These are phyloP conservation scores for Keqinozyma sinolaborantium DNA, from an alignment of 1,139 yeast species.

Conservation along the genomic window DNA sequence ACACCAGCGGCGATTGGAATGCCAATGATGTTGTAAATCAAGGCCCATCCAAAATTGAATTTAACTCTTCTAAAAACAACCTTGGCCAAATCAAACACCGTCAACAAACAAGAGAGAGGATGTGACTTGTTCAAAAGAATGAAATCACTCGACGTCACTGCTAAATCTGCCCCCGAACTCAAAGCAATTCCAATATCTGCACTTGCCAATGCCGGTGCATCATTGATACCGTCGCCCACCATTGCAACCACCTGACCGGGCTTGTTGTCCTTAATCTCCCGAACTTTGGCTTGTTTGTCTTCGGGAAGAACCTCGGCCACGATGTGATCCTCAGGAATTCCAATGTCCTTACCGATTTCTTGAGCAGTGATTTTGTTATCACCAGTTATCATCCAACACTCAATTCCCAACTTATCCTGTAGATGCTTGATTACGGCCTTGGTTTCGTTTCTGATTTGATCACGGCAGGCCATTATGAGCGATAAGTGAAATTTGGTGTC, in stretches of 20 bases:
- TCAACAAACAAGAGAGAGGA: constrained; percentile 48
- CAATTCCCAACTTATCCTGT: constrained; percentile 37
- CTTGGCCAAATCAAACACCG: constrained; percentile 42
- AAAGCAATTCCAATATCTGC: constrained; percentile 62
- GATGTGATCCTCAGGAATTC: constrained; percentile 51
- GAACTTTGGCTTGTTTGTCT: constrained; percentile 61
- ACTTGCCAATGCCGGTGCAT: constrained; percentile 58
- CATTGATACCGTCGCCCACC: constrained; percentile 66
- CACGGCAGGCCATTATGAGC: constrained; percentile 57
- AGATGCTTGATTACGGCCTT: constrained; percentile 46
- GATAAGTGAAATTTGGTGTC: constrained; percentile 34
- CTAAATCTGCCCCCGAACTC: constrained; percentile 58
- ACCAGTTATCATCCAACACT: constrained; percentile 73
- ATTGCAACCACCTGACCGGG: constrained; percentile 44
- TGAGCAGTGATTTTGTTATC: constrained; percentile 67
- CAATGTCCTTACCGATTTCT: constrained; percentile 64
- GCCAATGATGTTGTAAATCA: constrained; percentile 50
- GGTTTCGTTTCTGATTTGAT: constrained; percentile 63
- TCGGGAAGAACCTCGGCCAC: constrained; percentile 73
- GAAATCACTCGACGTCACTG: constrained; percentile 57
- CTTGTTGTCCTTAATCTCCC: constrained; percentile 44
- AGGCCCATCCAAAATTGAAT: constrained; percentile 51
- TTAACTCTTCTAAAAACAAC: constrained; percentile 51
- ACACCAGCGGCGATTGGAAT: constrained; percentile 66
- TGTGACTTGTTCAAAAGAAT: constrained; percentile 43